phyloP scores from a whole-genome alignment of 495 filamentous ascomycete genomes.

The Xylaria curta region DNA sequence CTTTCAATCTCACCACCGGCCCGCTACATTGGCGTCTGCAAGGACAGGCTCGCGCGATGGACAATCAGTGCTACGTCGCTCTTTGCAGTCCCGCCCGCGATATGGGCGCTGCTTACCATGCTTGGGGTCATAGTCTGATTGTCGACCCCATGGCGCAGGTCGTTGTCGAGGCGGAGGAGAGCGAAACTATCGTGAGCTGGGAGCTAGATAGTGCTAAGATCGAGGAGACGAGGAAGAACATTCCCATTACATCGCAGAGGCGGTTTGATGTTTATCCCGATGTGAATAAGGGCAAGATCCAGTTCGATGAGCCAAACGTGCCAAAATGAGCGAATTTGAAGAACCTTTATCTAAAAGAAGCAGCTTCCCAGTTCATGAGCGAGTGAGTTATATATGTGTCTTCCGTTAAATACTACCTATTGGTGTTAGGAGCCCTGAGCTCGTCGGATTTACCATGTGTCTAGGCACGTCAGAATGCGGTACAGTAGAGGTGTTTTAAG shows the following conservation, averaged over 20 bases:
- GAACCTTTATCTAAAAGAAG: background rate
- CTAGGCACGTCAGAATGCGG: background rate
- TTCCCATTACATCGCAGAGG: constrained; percentile 84
- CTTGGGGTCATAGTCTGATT: constrained; percentile 89
- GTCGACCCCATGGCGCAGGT: constrained; percentile 89
- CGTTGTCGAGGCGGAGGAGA: constrained; percentile 73
- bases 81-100: constrained; percentile 92
- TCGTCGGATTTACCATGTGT: background rate
- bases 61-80: constrained; percentile 95
- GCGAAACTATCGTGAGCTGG: constrained; percentile 76
- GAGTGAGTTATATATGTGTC: background rate
- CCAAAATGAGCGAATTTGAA: background rate
- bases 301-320: constrained; percentile 16
- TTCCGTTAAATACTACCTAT: background rate
- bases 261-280: constrained; percentile 97
- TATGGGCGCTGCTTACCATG: constrained; percentile 77
- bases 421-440: background rate
- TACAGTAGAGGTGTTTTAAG: background rate
- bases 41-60: constrained; percentile 82
- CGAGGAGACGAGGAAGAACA: constrained; percentile 77
- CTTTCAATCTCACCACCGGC: constrained; percentile 94
- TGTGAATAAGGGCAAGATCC: constrained; percentile 63
- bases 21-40: constrained; percentile 88
- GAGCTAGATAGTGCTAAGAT: constrained; percentile 76
- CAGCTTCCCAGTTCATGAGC: background rate